Evolutionary conservation across 495 filamentous ascomycete species (phyloP).

Genomic region (Sporormia fimetaria): DNA sequence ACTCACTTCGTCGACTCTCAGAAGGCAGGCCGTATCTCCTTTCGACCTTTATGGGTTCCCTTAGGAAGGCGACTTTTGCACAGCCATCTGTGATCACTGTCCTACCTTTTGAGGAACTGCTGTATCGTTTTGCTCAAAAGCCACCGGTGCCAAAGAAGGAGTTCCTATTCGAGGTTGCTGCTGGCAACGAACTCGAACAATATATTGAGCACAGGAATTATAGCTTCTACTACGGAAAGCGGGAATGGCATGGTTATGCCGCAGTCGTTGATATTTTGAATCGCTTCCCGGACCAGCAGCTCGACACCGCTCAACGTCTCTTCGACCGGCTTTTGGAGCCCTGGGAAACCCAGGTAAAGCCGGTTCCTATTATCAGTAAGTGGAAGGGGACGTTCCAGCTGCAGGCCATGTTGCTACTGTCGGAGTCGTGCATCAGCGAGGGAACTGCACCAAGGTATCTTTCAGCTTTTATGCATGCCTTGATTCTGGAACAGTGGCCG

Average conservation of each 20-base stretch:
- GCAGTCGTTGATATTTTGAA: conserved; percentile 36
- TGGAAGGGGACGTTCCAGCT: conserved; percentile 38
- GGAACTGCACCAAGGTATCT: conserved; percentile 20
- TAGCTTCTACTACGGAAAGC: conserved; percentile 34
- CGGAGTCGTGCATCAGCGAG: conserved; percentile 18
- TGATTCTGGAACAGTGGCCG: conserved; percentile 37
- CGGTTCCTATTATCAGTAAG: conserved; percentile 34
- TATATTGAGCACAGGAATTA: conserved; percentile 25
- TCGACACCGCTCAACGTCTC: conserved; percentile 18
- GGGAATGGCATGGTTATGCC: conserved; percentile 33
- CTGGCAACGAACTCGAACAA: conserved; percentile 22
- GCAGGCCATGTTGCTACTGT: conserved; percentile 35
- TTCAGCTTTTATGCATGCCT: conserved; percentile 24
- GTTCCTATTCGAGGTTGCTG: conserved; percentile 32
- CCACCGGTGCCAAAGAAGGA: conserved; percentile 30
- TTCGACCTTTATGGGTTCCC: conserved; percentile 21
- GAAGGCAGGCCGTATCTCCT: conserved; percentile 27
- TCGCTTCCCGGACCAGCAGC: conserved; percentile 26
- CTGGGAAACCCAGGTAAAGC: conserved; percentile 33
- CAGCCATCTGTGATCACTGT: conserved; percentile 11
- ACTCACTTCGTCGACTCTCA: conserved; percentile 21
- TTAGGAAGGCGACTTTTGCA: conserved; percentile 21
- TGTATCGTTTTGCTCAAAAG: conserved; percentile 26
- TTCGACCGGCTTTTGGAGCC: conserved; percentile 31
- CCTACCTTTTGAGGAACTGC: conserved; percentile 24